Evolutionary conservation across 352 stramenopile genomes (phyloP).

Genomic region (Thraustochytrium sp.): DNA sequence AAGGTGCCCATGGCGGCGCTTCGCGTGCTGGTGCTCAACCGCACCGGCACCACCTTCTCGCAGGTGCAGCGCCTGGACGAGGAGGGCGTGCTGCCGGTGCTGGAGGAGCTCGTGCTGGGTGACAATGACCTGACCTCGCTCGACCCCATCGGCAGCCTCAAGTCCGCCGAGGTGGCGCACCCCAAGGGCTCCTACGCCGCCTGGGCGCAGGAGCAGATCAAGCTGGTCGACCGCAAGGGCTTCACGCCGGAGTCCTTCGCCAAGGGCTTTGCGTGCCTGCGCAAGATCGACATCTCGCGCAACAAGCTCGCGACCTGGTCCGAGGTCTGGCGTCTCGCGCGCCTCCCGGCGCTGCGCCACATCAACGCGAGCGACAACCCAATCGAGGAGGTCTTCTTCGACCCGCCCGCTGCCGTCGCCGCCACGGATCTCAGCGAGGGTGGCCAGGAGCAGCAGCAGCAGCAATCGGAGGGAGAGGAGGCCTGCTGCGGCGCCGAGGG

Average conservation of each 20-base stretch:
- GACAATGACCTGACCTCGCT: slow-evolving; percentile 57
- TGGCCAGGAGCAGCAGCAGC: no score
- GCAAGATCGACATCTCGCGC: slow-evolving; percentile 1
- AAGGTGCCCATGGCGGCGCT: not conserved
- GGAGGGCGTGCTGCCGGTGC: not conserved
- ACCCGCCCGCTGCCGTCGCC: not conserved
- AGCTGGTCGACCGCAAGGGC: not conserved
- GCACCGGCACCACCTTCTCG: slow-evolving; percentile 17
- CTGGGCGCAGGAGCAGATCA: slow-evolving; percentile 34
- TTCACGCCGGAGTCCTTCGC: slow-evolving; percentile 41
- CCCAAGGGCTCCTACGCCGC: not conserved
- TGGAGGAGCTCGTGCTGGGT: slow-evolving; percentile 59
- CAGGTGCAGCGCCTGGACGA: not conserved
- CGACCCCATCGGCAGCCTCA: slow-evolving; percentile 5
- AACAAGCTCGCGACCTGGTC: slow-evolving; percentile 32
- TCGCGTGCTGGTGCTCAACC: slow-evolving; percentile 34
- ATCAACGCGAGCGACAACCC: slow-evolving; percentile 35
- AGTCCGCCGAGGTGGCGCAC: slow-evolving; percentile 4
- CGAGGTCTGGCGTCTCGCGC: slow-evolving; percentile 28
- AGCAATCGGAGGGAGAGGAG: no score
- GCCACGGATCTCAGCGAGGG: not conserved
- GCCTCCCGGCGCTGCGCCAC: slow-evolving; percentile 16
- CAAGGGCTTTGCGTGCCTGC: slow-evolving; percentile 23
- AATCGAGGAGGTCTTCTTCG: slow-evolving; percentile 29
- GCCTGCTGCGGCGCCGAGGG: no score